Evolutionary conservation across 2,329 filamentous ascomycete species (phyloP).

Genomic region (Tolypocladium pustulatum): DNA sequence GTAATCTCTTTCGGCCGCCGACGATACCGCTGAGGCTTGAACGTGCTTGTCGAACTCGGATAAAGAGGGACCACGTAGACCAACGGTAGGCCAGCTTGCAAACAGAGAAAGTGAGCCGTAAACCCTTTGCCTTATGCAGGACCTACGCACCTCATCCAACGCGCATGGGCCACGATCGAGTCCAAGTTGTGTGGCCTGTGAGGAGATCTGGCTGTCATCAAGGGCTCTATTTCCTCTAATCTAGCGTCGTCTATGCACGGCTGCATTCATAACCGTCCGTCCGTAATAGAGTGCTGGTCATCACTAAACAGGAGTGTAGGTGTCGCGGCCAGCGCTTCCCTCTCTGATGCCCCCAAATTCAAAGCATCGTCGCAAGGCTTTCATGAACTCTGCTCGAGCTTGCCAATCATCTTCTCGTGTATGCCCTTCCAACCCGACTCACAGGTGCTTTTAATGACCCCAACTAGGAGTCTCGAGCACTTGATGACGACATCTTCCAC

Average conservation of each 20-base stretch:
- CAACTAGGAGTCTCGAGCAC: conserved; percentile 38
- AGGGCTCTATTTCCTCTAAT: background rate
- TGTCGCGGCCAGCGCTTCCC: background rate
- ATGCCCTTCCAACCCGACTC: conserved; percentile 39
- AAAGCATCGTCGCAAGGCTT: background rate
- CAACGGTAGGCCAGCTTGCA: too few relatives aligned
- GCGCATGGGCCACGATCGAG: background rate
- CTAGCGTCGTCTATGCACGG: background rate
- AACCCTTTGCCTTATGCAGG: too few relatives aligned
- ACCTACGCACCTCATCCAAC: too few relatives aligned
- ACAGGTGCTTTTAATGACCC: conserved; percentile 38
- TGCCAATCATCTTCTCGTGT: conserved; percentile 34
- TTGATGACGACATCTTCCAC: conserved; percentile 39
- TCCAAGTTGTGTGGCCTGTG: background rate
- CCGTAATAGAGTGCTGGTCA: background rate
- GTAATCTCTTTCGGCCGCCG: too few relatives aligned
- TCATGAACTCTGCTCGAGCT: conserved; percentile 13
- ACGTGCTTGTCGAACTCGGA: too few relatives aligned
- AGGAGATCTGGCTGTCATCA: background rate
- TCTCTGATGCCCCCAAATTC: background rate
- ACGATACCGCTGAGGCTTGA: too few relatives aligned
- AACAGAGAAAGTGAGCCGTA: too few relatives aligned
- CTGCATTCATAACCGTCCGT: background rate
- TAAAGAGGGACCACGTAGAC: too few relatives aligned
- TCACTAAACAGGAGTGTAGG: too few relatives aligned